Conservation (phyloP, 83 land plant genomes). For the Diphasiastrum complanatum region DNA sequence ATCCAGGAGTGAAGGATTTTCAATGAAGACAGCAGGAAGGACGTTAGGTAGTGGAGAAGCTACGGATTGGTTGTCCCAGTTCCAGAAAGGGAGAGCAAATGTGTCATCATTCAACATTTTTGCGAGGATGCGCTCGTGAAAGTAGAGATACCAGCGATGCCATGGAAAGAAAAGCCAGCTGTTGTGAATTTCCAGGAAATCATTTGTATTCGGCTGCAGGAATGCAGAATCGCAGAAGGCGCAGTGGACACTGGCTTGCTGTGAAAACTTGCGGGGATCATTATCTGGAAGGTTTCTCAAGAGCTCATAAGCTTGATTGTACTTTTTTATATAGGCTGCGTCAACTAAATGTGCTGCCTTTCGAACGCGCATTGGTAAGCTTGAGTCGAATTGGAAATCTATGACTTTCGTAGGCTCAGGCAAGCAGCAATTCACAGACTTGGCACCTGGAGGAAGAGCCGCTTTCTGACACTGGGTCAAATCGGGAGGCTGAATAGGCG, state of each 20-base stretch:
- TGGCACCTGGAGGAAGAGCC: too few species aligned
- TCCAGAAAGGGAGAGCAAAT: conserved; percentile 23
- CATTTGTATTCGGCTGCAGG: background rate
- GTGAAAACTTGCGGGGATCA: conserved; percentile 2
- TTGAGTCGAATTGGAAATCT: background rate
- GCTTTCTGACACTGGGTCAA: too few species aligned
- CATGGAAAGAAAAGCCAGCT: conserved; percentile 21
- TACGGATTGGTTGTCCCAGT: conserved; percentile 28
- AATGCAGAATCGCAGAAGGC: conserved; percentile 13
- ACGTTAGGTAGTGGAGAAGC: too few species aligned
- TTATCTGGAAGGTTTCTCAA: conserved; percentile 7
- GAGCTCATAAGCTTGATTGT: conserved; percentile 9
- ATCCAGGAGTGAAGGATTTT: too few species aligned
- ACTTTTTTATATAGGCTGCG: conserved; percentile 2
- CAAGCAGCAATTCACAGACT: too few species aligned
- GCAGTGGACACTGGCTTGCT: conserved; percentile 18
- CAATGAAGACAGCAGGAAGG: too few species aligned
- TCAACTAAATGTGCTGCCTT: conserved; percentile 1
- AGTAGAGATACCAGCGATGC: conserved; percentile 24
- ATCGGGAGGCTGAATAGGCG: too few species aligned
- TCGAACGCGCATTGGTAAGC: conserved; percentile 1
- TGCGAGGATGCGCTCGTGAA: conserved; percentile 21
- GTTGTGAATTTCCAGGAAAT: conserved; percentile 8
- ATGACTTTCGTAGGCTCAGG: background rate
- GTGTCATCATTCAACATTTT: conserved; percentile 8